Base-by-base conservation (phyloP, 148 eudicot species). In the Salicornia ramosissima region DNA sequence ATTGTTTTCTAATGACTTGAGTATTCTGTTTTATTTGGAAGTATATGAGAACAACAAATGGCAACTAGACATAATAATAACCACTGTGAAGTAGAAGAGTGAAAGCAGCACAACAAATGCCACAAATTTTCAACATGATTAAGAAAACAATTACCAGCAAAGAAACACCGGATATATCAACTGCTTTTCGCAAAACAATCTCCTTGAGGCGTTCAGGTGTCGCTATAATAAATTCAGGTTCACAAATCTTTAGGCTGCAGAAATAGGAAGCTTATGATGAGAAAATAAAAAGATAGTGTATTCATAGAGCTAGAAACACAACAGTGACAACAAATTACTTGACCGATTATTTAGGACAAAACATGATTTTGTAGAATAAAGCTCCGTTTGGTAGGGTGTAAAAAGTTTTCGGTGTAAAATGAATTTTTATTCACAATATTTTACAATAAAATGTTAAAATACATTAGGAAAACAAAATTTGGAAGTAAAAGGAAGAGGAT, bases 201-300 rank as follows among this genome's bases (percentile, higher is more conserved):
- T 90, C 88, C 87, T 81, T 74, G 67, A 94, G 93, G 70, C 96
- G 88, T 64, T 88, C 91, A 13, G 97, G 97, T 26, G 99, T 94
- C 53, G 96, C 91, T 64, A 94, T 77, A 54, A 94, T 75, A 79
- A 90, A 88, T 83, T 94, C 99, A 33, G 99, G 99, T 71, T 94
- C 97, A 77, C 92, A 88, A 51, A 81, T 87, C 82, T 81, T 88
- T 25, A 94, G 79, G 54, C 99, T 94, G 83, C 61, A 63, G 49
- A 71, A 71, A 26, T 71, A 66, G 60, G 16, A 70, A 10, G 21
- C 12, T 22, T 22, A 3, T 43, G 67, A 67, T 62, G 62, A 70
- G 66, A 40, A 33, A 65, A 55, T 10, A 6, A 42, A 39, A n/a
- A 59, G 15, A 14, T 15, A 13, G 34, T 13, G 28, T 12, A 68